Percentiles rank a stretch among this genome's conserved stretches.
Conservation (phyloP, 257 asterid genomes). For the Salvia hispanica region DNA sequence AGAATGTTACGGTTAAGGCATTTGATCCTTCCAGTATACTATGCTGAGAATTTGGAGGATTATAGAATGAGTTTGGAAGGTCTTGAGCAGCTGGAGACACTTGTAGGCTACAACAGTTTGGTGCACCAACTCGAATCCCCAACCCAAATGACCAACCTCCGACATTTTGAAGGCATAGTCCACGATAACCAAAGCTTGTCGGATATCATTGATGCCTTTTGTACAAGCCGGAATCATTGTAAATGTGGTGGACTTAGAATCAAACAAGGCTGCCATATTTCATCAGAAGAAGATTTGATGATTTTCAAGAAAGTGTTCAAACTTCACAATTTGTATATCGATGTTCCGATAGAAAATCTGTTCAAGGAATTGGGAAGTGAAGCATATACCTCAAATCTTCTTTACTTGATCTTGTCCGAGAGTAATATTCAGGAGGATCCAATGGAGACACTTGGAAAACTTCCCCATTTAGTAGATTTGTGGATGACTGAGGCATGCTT, state of each 20-base stretch:
- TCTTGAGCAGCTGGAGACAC: background rate
- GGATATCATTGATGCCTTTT: background rate
- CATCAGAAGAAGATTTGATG: background rate
- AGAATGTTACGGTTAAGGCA: slow-evolving; percentile 1
- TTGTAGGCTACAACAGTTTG: background rate
- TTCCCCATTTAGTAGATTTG: background rate
- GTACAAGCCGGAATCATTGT: background rate
- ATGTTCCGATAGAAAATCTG: background rate
- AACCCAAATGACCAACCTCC: background rate
- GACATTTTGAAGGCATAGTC: background rate
- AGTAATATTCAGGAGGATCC: background rate
- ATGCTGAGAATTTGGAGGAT: background rate
- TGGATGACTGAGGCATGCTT: background rate
- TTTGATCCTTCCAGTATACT: background rate
- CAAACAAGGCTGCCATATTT: background rate
- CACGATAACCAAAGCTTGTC: background rate
- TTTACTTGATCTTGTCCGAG: no score
- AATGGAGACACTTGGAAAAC: background rate
- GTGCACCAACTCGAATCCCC: background rate
- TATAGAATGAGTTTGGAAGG: background rate
- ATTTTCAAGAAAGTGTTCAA: background rate
- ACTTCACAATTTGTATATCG: background rate
- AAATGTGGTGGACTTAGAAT: background rate
- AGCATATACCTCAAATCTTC: background rate
- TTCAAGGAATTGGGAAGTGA: background rate